Evolutionary conservation across 2,329 filamentous ascomycete genomes (phyloP), one percentile per base, ranked within the genome.

Genomic region (Fusarium sp.): DNA sequence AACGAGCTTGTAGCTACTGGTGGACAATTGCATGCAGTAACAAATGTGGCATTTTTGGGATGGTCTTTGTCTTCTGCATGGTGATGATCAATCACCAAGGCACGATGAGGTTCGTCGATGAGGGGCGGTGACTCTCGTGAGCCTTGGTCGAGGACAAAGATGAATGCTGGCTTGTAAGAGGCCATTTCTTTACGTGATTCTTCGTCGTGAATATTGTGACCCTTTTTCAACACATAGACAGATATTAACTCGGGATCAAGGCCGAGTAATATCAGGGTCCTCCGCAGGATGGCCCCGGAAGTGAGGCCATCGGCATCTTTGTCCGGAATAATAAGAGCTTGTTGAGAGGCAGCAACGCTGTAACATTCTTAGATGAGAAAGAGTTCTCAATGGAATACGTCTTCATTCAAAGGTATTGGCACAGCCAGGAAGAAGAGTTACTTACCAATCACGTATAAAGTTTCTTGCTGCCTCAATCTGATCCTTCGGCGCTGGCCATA

Each of bases 221-320:
- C 88, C 74, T 90, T 91, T 49, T 80, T 78, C 4, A 89, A 78
- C 5, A 90, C 80, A 72, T 91, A 87, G 0, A 85, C 82, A 5
- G 84, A 80, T 55, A 91, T 87, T 2, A 85, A 76, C 9, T 80
- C 75, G 10, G 80, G 66, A 11, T 83, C 75, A 1, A 91, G 80
- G 3, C 89, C 89, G 1, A 91, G 83, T 3, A 86, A 76, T 3
- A 84, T 75, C 5, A 91, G 79, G 0, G 88, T 90, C 54, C 84
- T 85, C 55, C 86, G 80, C 3, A 91, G 74, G 29, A 91, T 91
- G 2, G 85, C 85, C 1, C 89, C 90, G 4, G 89, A 87, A 4
- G 85, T 85, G 5, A 92, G 79, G 0, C 89, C 90, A 74, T 91
- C 89, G 4, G 88, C 88, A 68, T 91, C 89, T 71, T 91, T 91